Evolutionary conservation across 345 rosid species (phyloP), one percentile per base, ranked within the genome.

Genomic region (Salix suchowensis): DNA sequence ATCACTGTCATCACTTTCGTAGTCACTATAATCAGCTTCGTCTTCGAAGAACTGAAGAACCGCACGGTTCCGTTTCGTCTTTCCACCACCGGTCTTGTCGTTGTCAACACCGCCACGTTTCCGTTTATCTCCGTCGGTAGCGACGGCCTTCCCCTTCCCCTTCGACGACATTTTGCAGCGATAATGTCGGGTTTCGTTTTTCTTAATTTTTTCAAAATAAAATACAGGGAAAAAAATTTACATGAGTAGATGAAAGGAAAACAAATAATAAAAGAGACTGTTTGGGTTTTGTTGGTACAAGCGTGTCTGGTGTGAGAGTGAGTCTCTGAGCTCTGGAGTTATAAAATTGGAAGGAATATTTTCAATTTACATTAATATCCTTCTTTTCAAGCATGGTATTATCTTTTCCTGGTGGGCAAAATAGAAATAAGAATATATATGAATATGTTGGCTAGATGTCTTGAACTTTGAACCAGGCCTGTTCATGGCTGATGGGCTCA

Each of bases 1-100:
- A 52, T 79, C 79, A 70, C 74, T 75, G 16, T 65, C 72, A 14
- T 70, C 74, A 23, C 65, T 36, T 5, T 80, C 83, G 44, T 42
- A 15, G 30, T 74, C 81, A 30, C 69, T 75, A 15, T 54, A 19
- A 5, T 77, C 78, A 70, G 84, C 80, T 21, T 58, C 65, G 13
- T 81, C 81, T 55, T 81, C 84, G 72, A 81, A 81, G 75, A 81
- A 81, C 77, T 73, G 80, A 68, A 81, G 84, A 30, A 77, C 76
- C 68, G 70, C 78, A 16, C 84, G 81, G 67, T 81, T 81, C 54
- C 42, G 73, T 68, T 44, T 77, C 78, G 60, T 69, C 46, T 64
- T 16, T 36, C 77, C 74, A 13, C 68, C 36, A 34, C 70, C 77
- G 67, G 77, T 40, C 65, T 44, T 65, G 54, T 70, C 83, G 23